These are phyloP conservation scores for Solanum clarkiae DNA, from an alignment of 257 asterid genomes.

Conservation along the genomic window DNA sequence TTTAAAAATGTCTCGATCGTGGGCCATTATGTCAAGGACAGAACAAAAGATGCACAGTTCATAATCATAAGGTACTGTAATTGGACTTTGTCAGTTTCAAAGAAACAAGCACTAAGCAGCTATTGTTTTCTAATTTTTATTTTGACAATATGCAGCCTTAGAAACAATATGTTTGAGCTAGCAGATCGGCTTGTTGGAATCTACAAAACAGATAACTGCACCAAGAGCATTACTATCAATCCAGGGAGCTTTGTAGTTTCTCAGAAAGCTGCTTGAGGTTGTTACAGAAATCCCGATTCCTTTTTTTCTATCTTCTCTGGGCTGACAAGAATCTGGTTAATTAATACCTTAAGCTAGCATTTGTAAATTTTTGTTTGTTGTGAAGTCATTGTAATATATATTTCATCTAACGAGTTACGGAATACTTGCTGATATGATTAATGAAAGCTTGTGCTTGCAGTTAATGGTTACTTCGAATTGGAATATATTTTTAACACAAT, in stretches of 20 bases:
- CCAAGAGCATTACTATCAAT: slow-evolving; percentile 85
- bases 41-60: slow-evolving; percentile 98
- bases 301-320: background rate
- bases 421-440: background rate
- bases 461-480: background rate
- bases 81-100: background rate
- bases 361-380: background rate
- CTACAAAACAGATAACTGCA: slow-evolving; percentile 95
- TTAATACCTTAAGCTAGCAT: background rate
- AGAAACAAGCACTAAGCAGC: background rate
- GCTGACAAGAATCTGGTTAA: background rate
- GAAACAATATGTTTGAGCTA: slow-evolving; percentile 92
- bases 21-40: slow-evolving; percentile 97
- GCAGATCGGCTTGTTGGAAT: slow-evolving; percentile 94
- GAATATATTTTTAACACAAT: background rate
- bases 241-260: slow-evolving; percentile 87
- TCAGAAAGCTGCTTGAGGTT: slow-evolving; percentile 42
- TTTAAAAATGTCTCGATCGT: slow-evolving; percentile 97
- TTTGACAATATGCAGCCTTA: slow-evolving; percentile 46
- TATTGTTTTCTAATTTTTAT: background rate
- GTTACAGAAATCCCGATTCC: background rate
- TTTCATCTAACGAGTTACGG: background rate
- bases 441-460: background rate
- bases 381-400: background rate
- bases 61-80: slow-evolving; percentile 65